These are phyloP conservation scores for Mucor racemosus DNA, from an alignment of 371 early-diverging fungal species.

Conservation along the genomic window DNA sequence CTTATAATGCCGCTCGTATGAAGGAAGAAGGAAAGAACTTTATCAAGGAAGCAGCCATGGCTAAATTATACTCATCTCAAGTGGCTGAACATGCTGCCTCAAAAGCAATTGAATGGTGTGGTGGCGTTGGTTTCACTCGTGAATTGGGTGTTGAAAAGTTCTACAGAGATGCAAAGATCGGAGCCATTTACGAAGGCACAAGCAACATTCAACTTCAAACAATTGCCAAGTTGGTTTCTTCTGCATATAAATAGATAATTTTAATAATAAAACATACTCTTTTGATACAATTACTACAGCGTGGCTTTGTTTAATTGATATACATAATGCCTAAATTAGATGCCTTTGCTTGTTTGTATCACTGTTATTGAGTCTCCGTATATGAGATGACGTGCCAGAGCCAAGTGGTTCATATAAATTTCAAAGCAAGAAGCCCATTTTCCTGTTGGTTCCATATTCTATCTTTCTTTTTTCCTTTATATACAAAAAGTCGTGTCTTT, in stretches of 20 bases:
- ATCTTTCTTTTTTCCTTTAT: not conserved
- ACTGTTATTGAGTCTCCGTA: slow-evolving; percentile 1
- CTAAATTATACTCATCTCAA: slow-evolving; percentile 93
- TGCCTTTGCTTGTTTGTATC: not conserved
- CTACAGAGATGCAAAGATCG: slow-evolving; percentile 97
- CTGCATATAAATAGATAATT: slow-evolving; percentile 60
- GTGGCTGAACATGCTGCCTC: slow-evolving; percentile 92
- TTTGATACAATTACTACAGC: not conserved
- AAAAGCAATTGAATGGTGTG: slow-evolving; percentile 96
- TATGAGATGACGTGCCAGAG: slow-evolving; percentile 4
- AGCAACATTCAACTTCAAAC: slow-evolving; percentile 97
- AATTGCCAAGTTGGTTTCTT: slow-evolving; percentile 87
- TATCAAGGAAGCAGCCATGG: slow-evolving; percentile 97
- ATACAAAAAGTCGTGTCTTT: slow-evolving; percentile 6
- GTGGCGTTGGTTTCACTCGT: slow-evolving; percentile 96
- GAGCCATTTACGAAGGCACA: slow-evolving; percentile 84
- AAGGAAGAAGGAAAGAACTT: slow-evolving; percentile 93
- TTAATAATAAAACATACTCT: not conserved
- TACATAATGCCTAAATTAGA: not conserved
- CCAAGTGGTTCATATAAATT: not conserved
- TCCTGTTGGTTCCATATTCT: not conserved
- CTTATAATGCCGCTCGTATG: slow-evolving; percentile 96
- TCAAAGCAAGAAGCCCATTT: not conserved
- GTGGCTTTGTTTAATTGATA: slow-evolving; percentile 4
- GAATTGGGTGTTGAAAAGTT: slow-evolving; percentile 85